A percentile compares a stretch with the other conserved stretches of the same genome.
phyloP scores from a whole-genome alignment of 1,139 yeast species.

The Taiozyma onychis region DNA sequence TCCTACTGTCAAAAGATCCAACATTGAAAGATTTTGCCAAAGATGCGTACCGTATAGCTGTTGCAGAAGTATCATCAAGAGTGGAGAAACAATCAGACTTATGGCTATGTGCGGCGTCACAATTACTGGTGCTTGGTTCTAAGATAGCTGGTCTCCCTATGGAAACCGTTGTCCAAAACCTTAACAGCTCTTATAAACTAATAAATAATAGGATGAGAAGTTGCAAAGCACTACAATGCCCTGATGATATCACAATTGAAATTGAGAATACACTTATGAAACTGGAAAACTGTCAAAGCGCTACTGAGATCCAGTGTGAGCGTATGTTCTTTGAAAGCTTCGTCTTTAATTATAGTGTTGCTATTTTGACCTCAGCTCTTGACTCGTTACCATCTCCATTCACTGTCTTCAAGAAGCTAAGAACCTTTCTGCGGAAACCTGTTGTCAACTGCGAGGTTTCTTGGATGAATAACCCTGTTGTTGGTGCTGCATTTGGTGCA shows the following conservation, averaged over 20 bases:
- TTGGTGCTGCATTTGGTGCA: conserved; percentile 31
- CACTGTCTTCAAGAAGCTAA: conserved; percentile 29
- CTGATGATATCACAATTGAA: neutral
- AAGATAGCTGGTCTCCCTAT: neutral
- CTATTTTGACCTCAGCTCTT: conserved; percentile 24
- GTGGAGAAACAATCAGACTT: conserved; percentile 2
- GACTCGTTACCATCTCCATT: conserved; percentile 32
- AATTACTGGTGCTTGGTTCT: neutral
- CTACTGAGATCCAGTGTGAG: conserved; percentile 14
- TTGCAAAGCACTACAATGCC: neutral
- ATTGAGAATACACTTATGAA: neutral
- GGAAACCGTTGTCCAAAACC: neutral
- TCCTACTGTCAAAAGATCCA: conserved; percentile 26
- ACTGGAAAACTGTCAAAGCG: neutral
- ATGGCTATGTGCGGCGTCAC: neutral
- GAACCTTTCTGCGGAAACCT: conserved; percentile 28
- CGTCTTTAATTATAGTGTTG: conserved; percentile 32
- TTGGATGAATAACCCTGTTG: conserved; percentile 34
- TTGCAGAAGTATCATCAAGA: conserved; percentile 1
- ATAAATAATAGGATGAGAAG: neutral
- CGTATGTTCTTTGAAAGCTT: conserved; percentile 34
- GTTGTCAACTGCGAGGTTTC: conserved; percentile 27
- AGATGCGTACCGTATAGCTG: conserved; percentile 7
- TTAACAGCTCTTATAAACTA: neutral
- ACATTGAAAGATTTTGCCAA: conserved; percentile 8